phyloP scores from a whole-genome alignment of 2,329 filamentous ascomycete species.

The Phialemoniopsis sp. region DNA sequence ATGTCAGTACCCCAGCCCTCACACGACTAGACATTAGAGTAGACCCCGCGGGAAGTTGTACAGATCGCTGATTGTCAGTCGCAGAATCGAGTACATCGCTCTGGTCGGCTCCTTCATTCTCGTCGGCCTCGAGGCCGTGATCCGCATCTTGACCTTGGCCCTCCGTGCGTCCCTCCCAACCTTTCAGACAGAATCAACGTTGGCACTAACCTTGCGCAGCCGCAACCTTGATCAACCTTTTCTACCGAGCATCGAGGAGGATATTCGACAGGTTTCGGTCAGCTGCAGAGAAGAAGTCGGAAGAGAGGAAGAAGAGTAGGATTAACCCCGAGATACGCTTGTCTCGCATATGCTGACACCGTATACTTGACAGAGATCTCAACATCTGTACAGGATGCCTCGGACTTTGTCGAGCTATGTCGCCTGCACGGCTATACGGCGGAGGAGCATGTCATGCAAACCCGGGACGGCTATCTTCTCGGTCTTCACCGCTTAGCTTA shows the following conservation, averaged over 20 bases:
- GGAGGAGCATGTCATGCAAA: slow-evolving; percentile 95
- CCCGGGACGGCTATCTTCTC: slow-evolving; percentile 87
- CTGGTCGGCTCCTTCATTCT: slow-evolving; percentile 80
- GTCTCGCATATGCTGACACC: slow-evolving; percentile 41
- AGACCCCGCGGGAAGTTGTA: too few relatives aligned
- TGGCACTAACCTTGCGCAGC: slow-evolving; percentile 39
- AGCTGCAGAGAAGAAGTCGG: slow-evolving; percentile 62
- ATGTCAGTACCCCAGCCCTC: slow-evolving; percentile 31
- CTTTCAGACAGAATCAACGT: too few relatives aligned
- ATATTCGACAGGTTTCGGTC: slow-evolving; percentile 78
- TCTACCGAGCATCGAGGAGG: slow-evolving; percentile 75
- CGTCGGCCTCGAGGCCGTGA: slow-evolving; percentile 75
- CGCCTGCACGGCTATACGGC: slow-evolving; percentile 86
- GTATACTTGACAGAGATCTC: slow-evolving; percentile 60
- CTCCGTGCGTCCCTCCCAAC: slow-evolving; percentile 62
- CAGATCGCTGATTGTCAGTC: too few relatives aligned
- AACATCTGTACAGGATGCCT: slow-evolving; percentile 74
- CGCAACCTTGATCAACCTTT: slow-evolving; percentile 73
- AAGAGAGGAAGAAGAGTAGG: slow-evolving; percentile 62
- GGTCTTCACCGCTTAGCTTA: slow-evolving; percentile 85
- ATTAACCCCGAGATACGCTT: slow-evolving; percentile 30
- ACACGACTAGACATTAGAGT: slow-evolving; percentile 1
- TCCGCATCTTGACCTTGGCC: slow-evolving; percentile 82
- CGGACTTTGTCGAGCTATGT: slow-evolving; percentile 94
- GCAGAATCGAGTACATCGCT: slow-evolving; percentile 80